A percentile compares a stretch with the other conserved stretches of the same genome.
phyloP scores from a whole-genome alignment of 1,284 basidiomycete species.

The Anthracocystis setariae region DNA sequence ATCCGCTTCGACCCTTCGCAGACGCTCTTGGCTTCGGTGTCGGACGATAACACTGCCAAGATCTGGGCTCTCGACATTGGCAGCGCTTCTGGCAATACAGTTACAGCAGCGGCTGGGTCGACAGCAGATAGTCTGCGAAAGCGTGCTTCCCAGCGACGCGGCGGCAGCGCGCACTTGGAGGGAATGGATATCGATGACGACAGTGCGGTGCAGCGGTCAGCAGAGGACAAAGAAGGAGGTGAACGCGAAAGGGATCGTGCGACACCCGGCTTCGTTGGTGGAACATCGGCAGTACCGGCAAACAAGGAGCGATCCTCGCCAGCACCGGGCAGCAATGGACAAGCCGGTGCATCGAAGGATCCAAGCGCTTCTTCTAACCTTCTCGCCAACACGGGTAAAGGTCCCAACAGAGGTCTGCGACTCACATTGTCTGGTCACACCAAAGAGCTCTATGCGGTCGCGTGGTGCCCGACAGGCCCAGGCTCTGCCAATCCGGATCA shows the following conservation, averaged over 20 bases:
- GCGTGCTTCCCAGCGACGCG: conserved; percentile 44
- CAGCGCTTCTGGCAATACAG: conserved; percentile 14
- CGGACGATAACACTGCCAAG: conserved; percentile 62
- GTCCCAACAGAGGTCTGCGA: conserved; percentile 48
- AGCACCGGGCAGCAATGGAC: conserved; percentile 34
- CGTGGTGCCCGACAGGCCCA: conserved; percentile 62
- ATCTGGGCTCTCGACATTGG: conserved; percentile 61
- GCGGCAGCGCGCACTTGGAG: conserved; percentile 50
- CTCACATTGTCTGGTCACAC: conserved; percentile 60
- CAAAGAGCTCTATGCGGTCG: conserved; percentile 63
- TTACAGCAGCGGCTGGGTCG: conserved; percentile 12
- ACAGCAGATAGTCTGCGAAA: conserved; percentile 36
- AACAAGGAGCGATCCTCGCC: conserved; percentile 34
- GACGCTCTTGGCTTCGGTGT: conserved; percentile 63
- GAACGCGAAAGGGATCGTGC: conserved; percentile 47
- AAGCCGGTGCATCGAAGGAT: conserved; percentile 11
- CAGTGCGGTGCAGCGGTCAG: conserved; percentile 11
- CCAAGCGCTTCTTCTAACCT: conserved; percentile 12
- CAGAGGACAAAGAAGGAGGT: conserved; percentile 28
- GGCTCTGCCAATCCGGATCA: conserved; percentile 52
- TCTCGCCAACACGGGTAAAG: conserved; percentile 35
- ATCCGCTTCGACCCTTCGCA: conserved; percentile 65
- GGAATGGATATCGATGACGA: conserved; percentile 55
- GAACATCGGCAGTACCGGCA: conserved; percentile 8
- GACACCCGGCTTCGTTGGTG: conserved; percentile 31